These are phyloP conservation scores for Filosporella fistucella DNA, from an alignment of 495 filamentous ascomycete species.

Conservation along the genomic window DNA sequence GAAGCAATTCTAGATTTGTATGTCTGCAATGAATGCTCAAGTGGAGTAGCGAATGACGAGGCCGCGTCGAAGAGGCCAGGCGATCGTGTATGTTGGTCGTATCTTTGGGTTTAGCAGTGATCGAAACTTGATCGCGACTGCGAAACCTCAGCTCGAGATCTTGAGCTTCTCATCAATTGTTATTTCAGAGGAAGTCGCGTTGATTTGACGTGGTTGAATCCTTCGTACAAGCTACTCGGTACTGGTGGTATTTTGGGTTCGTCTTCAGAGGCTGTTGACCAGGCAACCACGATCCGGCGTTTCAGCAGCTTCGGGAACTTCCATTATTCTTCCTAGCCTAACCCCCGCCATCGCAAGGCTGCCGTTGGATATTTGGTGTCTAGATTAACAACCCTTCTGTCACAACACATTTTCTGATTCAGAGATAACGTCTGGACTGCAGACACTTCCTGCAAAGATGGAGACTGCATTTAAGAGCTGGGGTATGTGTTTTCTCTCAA, in stretches of 20 bases:
- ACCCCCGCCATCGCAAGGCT: no score
- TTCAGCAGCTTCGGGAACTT: no score
- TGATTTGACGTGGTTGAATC: constrained; percentile 1
- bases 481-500: constrained; percentile 13
- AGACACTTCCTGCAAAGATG: constrained; percentile 15
- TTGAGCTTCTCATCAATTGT: constrained; percentile 18
- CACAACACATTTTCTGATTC: no score
- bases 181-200: constrained; percentile 14
- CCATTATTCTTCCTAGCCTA: no score
- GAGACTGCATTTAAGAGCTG: constrained; percentile 24
- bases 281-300: no score
- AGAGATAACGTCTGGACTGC: not conserved
- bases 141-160: constrained; percentile 12
- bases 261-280: no score
- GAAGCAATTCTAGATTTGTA: no score
- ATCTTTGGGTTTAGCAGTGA: constrained; percentile 15
- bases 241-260: no score
- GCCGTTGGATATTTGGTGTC: no score
- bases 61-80: not conserved
- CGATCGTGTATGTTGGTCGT: no score
- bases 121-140: constrained; percentile 19
- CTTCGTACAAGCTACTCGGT: no score
- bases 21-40: not conserved
- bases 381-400: no score
- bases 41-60: constrained; percentile 5